Conservation (phyloP, 257 asterid species). For the Solanum pimpinellifolium region DNA sequence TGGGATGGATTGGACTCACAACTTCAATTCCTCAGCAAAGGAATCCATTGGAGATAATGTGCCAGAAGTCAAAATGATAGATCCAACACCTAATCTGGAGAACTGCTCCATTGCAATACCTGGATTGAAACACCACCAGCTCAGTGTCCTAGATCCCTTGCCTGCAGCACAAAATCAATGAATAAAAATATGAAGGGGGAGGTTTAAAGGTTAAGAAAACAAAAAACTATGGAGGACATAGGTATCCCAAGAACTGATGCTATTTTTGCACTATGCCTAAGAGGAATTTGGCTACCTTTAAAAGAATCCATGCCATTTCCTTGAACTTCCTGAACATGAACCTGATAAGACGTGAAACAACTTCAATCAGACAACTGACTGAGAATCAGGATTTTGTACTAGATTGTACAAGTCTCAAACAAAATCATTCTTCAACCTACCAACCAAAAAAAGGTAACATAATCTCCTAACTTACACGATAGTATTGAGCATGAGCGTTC, state of each 20-base stretch:
- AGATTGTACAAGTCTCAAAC: not conserved
- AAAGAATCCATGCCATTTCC: constrained; percentile 38
- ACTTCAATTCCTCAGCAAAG: constrained; percentile 86
- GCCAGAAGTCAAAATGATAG: constrained; percentile 95
- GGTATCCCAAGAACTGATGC: not conserved
- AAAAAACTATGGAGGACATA: not conserved
- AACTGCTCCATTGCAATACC: constrained; percentile 97
- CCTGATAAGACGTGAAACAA: constrained; percentile 33
- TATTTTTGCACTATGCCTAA: not conserved
- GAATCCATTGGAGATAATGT: constrained; percentile 98
- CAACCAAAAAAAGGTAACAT: not conserved
- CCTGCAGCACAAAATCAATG: constrained; percentile 23
- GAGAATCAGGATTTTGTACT: not conserved
- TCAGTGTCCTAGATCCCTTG: constrained; percentile 63
- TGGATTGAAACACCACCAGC: constrained; percentile 99
- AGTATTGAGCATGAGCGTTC: constrained; percentile 69
- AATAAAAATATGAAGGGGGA: not conserved
- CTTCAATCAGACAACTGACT: constrained; percentile 5
- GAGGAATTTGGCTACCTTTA: constrained; percentile 39
- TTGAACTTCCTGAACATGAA: constrained; percentile 82
- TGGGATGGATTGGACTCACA: constrained; percentile 35
- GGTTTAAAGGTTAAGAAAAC: not conserved
- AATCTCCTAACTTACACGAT: constrained; percentile 53
- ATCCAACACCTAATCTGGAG: constrained; percentile 65
- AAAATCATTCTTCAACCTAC: not conserved